Base-by-base conservation (phyloP, 345 rosid species). In the Boechera divaricarpa region DNA sequence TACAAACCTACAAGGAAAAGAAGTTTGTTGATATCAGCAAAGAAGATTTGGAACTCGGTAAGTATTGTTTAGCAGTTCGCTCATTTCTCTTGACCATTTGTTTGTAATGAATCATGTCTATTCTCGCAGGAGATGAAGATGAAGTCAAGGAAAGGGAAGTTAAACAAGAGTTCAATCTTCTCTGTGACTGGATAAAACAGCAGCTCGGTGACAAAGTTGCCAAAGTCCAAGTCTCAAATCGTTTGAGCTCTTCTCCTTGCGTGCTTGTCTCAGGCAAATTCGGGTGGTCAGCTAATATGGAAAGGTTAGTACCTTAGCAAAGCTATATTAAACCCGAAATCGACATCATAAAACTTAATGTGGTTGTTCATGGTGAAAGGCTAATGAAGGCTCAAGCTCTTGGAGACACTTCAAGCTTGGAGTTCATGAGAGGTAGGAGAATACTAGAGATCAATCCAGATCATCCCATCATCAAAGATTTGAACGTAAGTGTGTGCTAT, bases 231-330 rank as follows among this genome's bases (percentile, higher is more conserved):
- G 82, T 96, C 69, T 96, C 99, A 4, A 93, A 91, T 58, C 96
- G 99, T 33, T 77, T 93, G 65, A 88, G 96, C 74, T 90, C 97
- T 33, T 92, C 99, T 71, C 98, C 99, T 4, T 93, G 99, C 53
- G 99, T 93, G 60, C 98, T 96, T 75, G 99, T 96, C 67, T 93
- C 97, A 55, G 98, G 98, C 65, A 93, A 93, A 77, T 96, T 96
- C 67, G 97, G 99, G 12, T 96, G 99, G 99, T 96, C 97, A 21
- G 98, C 98, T 44, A 96, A 96, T 70, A 96, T 96, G 99, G 99
- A 96, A 80, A 96, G 99, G 97, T 94, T 63, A 47, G 86, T 65
- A 62, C 59, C 33, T 12, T 39, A 29, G 47, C 67, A 56, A n/a
- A 48, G 53, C 62, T n/a, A 4, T 59, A 29, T 9, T 16, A 10